These are phyloP conservation scores for Trichoderma hamatum DNA, from an alignment of 2,329 filamentous ascomycete species.

Conservation along the genomic window DNA sequence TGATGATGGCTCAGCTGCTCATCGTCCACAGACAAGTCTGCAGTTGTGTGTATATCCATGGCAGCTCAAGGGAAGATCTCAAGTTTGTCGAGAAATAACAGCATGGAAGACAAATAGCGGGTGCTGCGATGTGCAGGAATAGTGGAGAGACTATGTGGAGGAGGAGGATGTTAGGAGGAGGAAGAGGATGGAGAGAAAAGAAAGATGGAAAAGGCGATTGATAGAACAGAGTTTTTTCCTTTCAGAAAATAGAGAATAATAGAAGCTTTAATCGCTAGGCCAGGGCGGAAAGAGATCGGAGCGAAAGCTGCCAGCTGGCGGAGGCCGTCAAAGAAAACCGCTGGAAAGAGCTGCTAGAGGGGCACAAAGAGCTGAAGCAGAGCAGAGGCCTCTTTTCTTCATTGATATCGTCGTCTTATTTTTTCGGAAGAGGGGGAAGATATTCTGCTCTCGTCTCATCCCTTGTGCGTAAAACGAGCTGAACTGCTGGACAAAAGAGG, in stretches of 20 bases:
- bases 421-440: background rate
- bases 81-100: background rate
- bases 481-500: background rate
- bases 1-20: slow-evolving; percentile 43
- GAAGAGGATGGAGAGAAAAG: background rate
- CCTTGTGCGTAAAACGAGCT: background rate
- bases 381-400: background rate
- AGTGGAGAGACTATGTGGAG: background rate
- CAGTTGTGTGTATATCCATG: background rate
- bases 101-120: background rate
- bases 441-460: background rate
- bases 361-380: background rate
- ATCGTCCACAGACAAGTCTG: slow-evolving; percentile 14
- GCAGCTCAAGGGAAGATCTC: background rate
- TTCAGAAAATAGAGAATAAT: background rate
- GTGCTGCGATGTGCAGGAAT: background rate
- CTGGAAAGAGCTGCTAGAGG: background rate
- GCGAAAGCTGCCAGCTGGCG: slow-evolving; percentile 4
- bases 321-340: background rate
- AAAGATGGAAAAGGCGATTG: background rate
- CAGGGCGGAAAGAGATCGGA: background rate
- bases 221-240: background rate
- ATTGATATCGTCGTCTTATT: background rate
- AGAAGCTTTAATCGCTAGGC: background rate
- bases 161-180: background rate